Conservation (phyloP, 768 basidiomycete species). For the Neoboletus magnificus region DNA sequence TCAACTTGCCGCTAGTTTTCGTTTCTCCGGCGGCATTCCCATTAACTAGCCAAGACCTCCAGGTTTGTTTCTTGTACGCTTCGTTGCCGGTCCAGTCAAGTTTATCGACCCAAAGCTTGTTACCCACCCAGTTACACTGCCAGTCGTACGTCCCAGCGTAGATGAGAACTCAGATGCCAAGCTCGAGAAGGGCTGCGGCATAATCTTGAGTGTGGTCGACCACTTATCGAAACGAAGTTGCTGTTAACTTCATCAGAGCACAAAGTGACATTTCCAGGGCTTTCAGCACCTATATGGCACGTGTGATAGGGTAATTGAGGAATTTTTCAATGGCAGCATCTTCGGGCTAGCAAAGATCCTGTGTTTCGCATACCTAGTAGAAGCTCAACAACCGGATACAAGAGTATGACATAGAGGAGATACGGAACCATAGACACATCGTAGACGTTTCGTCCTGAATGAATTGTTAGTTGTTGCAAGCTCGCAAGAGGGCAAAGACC, state of each 20-base stretch:
- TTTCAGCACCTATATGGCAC: slow-evolving; percentile 46
- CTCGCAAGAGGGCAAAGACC: slow-evolving; percentile 8
- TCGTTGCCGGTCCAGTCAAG: slow-evolving; percentile 59
- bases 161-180: slow-evolving; percentile 49
- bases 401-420: background rate
- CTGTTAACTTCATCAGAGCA: slow-evolving; percentile 52
- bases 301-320: slow-evolving; percentile 44
- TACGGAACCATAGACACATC: slow-evolving; percentile 51
- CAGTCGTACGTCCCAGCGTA: slow-evolving; percentile 56
- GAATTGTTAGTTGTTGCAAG: background rate
- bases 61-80: slow-evolving; percentile 40
- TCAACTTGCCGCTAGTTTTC: slow-evolving; percentile 54
- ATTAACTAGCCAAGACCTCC: slow-evolving; percentile 55
- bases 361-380: slow-evolving; percentile 22
- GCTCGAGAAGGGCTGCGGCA: slow-evolving; percentile 52
- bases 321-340: slow-evolving; percentile 40
- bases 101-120: slow-evolving; percentile 55
- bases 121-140: slow-evolving; percentile 63
- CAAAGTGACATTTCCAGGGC: slow-evolving; percentile 48
- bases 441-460: slow-evolving; percentile 47
- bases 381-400: background rate
- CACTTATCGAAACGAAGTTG: slow-evolving; percentile 61
- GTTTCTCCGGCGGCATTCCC: slow-evolving; percentile 54
- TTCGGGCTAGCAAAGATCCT: slow-evolving; percentile 40
- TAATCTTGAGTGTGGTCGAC: slow-evolving; percentile 55